phyloP scores from a whole-genome alignment of 2,329 filamentous ascomycete species.

The Trichophyton rubrum region DNA sequence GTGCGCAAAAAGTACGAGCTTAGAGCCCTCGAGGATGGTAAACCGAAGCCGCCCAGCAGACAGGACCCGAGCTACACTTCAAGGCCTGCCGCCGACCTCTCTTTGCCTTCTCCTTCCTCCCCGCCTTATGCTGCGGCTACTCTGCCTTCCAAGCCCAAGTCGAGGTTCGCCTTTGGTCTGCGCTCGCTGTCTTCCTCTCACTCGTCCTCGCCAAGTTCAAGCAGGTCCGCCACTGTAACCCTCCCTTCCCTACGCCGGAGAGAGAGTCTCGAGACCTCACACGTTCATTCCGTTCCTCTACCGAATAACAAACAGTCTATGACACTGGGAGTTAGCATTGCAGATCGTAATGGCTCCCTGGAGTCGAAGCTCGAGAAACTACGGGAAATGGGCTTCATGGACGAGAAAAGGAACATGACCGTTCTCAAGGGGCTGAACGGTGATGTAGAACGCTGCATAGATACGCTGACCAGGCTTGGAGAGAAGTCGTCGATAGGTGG shows the following conservation, averaged over 20 bases:
- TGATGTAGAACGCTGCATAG: constrained; percentile 73
- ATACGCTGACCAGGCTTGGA: constrained; percentile 70
- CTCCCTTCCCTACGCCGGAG: not conserved
- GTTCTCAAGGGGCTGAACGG: constrained; percentile 74
- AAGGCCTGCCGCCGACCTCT: constrained; percentile 39
- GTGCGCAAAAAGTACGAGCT: constrained; percentile 89
- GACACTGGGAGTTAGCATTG: constrained; percentile 45
- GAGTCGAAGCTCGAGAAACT: constrained; percentile 67
- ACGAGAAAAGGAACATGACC: constrained; percentile 67
- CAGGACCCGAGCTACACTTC: constrained; percentile 46
- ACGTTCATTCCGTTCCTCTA: constrained; percentile 16
- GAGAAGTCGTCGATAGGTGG: constrained; percentile 45
- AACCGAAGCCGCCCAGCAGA: constrained; percentile 35
- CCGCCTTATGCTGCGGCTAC: constrained; percentile 20
- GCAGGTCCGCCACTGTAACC: constrained; percentile 36
- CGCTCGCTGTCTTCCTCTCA: constrained; percentile 60
- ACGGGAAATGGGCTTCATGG: constrained; percentile 81
- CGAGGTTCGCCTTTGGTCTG: constrained; percentile 51
- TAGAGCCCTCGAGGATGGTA: constrained; percentile 39
- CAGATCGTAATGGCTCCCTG: constrained; percentile 36
- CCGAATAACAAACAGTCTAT: constrained; percentile 53
- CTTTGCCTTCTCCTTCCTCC: constrained; percentile 29
- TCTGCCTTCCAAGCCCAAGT: constrained; percentile 47
- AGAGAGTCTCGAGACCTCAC: not conserved
- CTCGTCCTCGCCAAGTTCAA: constrained; percentile 33